Conservation (phyloP, 805 yeast genomes). For the Wickerhamia fluorescens region DNA sequence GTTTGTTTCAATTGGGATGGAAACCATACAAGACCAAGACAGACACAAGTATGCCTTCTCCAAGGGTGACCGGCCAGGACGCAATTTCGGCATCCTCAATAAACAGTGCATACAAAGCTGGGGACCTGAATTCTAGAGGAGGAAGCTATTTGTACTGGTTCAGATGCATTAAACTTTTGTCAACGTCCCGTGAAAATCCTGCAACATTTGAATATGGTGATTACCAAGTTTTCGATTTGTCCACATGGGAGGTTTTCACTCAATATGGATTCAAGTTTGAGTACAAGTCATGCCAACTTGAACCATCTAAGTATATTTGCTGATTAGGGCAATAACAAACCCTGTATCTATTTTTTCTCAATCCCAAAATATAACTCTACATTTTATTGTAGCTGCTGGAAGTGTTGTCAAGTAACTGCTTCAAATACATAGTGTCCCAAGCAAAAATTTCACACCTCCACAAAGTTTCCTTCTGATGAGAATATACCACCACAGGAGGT, state of each 20-base stretch:
- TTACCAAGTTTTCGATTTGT: conserved; percentile 35
- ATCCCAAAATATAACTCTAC: too few species aligned
- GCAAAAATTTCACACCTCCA: too few species aligned
- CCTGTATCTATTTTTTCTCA: too few species aligned
- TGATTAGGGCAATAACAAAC: conserved; percentile 3
- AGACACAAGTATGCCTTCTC: neutral
- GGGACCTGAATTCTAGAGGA: conserved; percentile 1
- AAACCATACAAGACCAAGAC: conserved; percentile 26
- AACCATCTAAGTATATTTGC: conserved; percentile 16
- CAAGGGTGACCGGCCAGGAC: too few species aligned
- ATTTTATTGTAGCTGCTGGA: too few species aligned
- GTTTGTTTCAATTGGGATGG: conserved; percentile 36
- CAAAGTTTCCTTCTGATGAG: too few species aligned
- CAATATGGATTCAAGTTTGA: conserved; percentile 34
- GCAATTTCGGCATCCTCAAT: conserved; percentile 1
- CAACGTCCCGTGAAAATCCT: conserved; percentile 7
- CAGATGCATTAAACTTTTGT: conserved; percentile 14
- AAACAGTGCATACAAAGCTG: conserved; percentile 4
- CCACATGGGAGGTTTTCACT: conserved; percentile 33
- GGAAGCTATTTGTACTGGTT: conserved; percentile 19
- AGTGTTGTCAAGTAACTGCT: too few species aligned
- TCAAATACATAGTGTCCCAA: too few species aligned
- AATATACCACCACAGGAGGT: too few species aligned
- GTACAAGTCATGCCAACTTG: conserved; percentile 20
- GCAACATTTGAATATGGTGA: conserved; percentile 25